Base-by-base conservation (phyloP, 768 basidiomycete genomes). In the Clitopilus passeckerianus region DNA sequence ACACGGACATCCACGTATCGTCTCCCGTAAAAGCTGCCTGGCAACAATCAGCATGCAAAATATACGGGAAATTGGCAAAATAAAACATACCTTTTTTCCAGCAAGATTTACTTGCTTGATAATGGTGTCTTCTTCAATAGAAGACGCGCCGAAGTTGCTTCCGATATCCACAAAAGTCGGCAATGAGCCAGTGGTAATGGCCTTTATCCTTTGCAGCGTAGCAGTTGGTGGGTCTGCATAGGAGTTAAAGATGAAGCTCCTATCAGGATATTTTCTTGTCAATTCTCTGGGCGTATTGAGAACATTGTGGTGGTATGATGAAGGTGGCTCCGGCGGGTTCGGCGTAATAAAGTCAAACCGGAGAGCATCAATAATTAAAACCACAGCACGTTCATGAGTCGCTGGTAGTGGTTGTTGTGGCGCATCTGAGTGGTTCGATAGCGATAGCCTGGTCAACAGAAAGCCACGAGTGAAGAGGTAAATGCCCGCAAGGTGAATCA, bases 131-230 rank as follows among this genome's bases (percentile, higher is more conserved):
- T 99, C 97, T 6, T 78, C 78, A 41, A 97, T 90, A 0, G 86
- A 85, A 1, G 90, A 87, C 0, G 86, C 94, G 12, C 91, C 94
- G 74, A 98, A 97, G 68, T 93, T 98, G 43, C 85, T 86, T 6
- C 95, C 93, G n/a, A 91, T 80, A 67, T 98, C 96, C 41, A 98
- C 84, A 68, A 99, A 98, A 0, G 96, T 98, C 0, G 96, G 95
- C 8, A 99, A 75, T 0, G 94, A 95, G 8, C 96, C 97, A 0
- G 97, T 98, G 0, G 94, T 97, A 43, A 99, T 75, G 0, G 88
- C 97, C 67, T 99, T 99, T 64, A 99, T 87, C 1, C 97, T 84
- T 70, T 98, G 97, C 37, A 98, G 80, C 0, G 96, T 98, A 0
- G 93, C 86, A 0, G 97, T 99, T 0, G 97, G 97, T 0, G 97